Percentiles rank a stretch among this genome's conserved stretches.
Conservation (phyloP, 371 early-diverging fungal genomes). For the Umbelopsis sp. region DNA sequence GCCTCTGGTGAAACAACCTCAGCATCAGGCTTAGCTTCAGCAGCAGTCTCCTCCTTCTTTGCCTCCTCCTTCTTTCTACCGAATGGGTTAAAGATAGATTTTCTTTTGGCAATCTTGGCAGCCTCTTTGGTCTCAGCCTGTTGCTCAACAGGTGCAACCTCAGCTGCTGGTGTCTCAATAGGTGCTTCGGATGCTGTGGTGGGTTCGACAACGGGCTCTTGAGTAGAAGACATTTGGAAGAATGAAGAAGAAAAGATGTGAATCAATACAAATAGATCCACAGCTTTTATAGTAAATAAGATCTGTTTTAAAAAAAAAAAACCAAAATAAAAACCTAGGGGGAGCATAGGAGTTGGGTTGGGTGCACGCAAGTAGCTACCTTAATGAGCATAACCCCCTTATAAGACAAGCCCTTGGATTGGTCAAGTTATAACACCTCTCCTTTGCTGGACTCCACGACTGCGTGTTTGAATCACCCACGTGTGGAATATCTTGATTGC, state of each 20-base stretch:
- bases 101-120: conserved; percentile 7
- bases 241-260: not conserved
- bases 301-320: not conserved
- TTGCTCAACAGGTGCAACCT: not conserved
- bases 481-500: not conserved
- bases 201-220: conserved; percentile 5
- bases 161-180: conserved; percentile 6
- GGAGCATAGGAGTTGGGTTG: not conserved
- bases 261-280: not conserved
- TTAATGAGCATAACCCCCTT: conserved; percentile 1
- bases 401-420: not conserved
- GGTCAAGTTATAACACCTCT: not conserved
- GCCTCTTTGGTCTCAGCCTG: conserved; percentile 12
- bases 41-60: conserved; percentile 20
- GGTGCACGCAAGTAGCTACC: not conserved
- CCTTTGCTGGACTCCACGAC: too few species aligned
- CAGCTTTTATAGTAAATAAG: too few species aligned
- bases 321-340: not conserved
- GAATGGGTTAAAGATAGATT: conserved; percentile 19
- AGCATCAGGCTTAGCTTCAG: not conserved
- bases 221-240: conserved; percentile 12
- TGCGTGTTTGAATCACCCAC: not conserved
- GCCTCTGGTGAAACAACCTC: conserved; percentile 12
- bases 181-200: not conserved
- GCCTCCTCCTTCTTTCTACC: conserved; percentile 23